Evolutionary conservation across 1,284 basidiomycete genomes (phyloP).

Genomic region (Ustilago shanxiensis): DNA sequence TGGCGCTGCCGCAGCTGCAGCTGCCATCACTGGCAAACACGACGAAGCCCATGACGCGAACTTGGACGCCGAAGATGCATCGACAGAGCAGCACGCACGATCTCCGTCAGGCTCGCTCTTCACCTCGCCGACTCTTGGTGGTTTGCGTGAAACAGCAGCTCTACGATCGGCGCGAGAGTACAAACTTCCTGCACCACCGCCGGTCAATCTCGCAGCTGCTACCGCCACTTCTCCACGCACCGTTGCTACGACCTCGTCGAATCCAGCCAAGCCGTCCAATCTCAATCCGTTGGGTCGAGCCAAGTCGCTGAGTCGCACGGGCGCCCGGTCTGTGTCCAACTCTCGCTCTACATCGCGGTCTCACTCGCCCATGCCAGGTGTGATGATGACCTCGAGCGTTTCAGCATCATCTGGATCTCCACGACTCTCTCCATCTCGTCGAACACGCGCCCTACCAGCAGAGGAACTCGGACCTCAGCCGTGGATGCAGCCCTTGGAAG

Average conservation of each 20-base stretch:
- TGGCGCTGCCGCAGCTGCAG: conserved; percentile 36
- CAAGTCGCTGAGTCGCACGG: conserved; percentile 39
- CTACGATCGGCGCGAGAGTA: conserved; percentile 47
- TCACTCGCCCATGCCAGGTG: conserved; percentile 84
- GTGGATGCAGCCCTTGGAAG: conserved; percentile 84
- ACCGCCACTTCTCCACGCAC: conserved; percentile 34
- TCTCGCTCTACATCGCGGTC: conserved; percentile 97
- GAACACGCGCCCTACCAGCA: conserved; percentile 47
- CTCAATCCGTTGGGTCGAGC: conserved; percentile 53
- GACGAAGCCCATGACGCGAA: conserved; percentile 8
- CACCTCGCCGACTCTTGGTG: conserved; percentile 40
- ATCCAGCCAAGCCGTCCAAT: conserved; percentile 42
- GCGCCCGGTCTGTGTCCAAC: conserved; percentile 73
- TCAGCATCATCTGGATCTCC: conserved; percentile 58
- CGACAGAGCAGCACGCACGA: conserved; percentile 20
- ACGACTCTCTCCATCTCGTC: conserved; percentile 57
- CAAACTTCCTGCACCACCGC: conserved; percentile 53
- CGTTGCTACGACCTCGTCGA: conserved; percentile 27
- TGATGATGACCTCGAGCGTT: conserved; percentile 55
- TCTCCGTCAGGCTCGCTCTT: conserved; percentile 32
- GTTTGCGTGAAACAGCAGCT: conserved; percentile 38
- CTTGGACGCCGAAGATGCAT: conserved; percentile 1
- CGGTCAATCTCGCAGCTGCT: conserved; percentile 42
- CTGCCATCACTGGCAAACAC: conserved; percentile 32
- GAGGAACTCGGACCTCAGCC: conserved; percentile 52